phyloP scores from a whole-genome alignment of 2,329 filamentous ascomycete species.

The Zymoseptoria ardabiliae region DNA sequence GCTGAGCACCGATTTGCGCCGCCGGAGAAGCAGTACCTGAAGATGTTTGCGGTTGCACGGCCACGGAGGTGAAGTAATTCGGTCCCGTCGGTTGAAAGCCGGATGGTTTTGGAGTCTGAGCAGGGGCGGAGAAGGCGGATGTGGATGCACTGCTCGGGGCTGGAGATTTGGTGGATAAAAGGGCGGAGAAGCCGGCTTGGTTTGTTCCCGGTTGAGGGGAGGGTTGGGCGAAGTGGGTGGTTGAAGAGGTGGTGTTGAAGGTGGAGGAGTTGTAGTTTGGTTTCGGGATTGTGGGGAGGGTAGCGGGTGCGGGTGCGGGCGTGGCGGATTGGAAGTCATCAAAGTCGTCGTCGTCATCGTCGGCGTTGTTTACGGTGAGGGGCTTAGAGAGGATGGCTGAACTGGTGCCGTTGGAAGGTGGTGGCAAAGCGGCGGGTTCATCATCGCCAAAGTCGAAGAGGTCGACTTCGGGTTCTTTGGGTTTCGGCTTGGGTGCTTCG shows the following conservation, averaged over 20 bases:
- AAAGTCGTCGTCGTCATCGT: constrained; percentile 81
- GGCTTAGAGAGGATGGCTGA: constrained; percentile 20
- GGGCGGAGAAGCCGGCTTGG: constrained; percentile 69
- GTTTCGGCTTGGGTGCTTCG: constrained; percentile 65
- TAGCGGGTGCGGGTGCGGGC: constrained; percentile 38
- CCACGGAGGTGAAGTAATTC: constrained; percentile 90
- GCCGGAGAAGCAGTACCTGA: constrained; percentile 29
- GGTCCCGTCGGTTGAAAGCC: constrained; percentile 72
- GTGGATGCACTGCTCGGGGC: constrained; percentile 48
- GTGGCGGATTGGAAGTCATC: constrained; percentile 94
- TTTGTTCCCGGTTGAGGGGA: constrained; percentile 79
- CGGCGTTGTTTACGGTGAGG: constrained; percentile 18
- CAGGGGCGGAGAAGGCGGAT: constrained; percentile 33
- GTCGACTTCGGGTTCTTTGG: constrained; percentile 83
- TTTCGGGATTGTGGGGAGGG: constrained; percentile 28
- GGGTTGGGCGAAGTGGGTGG: constrained; percentile 69
- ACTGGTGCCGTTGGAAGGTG: constrained; percentile 39
- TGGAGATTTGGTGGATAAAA: constrained; percentile 78
- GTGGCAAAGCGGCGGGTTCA: constrained; percentile 51
- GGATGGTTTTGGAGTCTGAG: constrained; percentile 47
- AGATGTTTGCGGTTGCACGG: constrained; percentile 37
- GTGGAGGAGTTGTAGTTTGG: constrained; percentile 36
- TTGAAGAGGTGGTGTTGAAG: constrained; percentile 44
- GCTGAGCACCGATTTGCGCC: constrained; percentile 29
- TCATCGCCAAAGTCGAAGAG: constrained; percentile 80